Evolutionary conservation across 148 eudicot species (phyloP).

Genomic region (Selenicereus undatus): DNA sequence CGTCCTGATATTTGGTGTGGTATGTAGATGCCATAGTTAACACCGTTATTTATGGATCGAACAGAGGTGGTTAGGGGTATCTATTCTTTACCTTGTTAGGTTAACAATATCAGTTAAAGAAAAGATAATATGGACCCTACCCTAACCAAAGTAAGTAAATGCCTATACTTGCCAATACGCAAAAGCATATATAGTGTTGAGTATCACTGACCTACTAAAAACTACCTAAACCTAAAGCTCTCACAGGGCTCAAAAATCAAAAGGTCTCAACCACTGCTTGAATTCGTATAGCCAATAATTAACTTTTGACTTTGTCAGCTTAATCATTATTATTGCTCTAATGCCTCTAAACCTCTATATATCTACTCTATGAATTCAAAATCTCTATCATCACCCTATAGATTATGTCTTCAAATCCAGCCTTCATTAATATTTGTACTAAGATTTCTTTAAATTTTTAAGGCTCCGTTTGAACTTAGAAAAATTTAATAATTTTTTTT

Average conservation of each 20-base stretch:
- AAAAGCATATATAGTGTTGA: background rate
- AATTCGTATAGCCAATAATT: background rate
- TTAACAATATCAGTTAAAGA: conserved; percentile 10
- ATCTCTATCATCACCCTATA: too few species aligned
- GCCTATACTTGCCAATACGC: background rate
- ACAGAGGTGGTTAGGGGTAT: conserved; percentile 1
- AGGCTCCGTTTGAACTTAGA: too few species aligned
- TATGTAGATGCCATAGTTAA: too few species aligned
- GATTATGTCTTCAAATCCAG: too few species aligned
- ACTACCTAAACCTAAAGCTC: background rate
- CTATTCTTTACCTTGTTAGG: background rate
- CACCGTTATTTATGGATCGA: conserved; percentile 21
- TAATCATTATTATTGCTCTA: background rate
- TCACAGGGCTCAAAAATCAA: background rate
- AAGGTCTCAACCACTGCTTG: conserved; percentile 14
- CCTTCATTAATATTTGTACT: too few species aligned
- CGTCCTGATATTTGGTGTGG: too few species aligned
- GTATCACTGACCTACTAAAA: background rate
- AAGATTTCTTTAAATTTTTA: too few species aligned
- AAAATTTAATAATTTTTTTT: too few species aligned
- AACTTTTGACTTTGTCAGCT: background rate
- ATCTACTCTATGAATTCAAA: background rate
- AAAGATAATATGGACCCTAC: conserved; percentile 15
- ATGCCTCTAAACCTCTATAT: background rate
- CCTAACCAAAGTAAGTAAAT: background rate